Evolutionary conservation across 805 yeast species (phyloP), one percentile per base, ranked within the genome.

Genomic region (Lipomyces spencermartinsiae): DNA sequence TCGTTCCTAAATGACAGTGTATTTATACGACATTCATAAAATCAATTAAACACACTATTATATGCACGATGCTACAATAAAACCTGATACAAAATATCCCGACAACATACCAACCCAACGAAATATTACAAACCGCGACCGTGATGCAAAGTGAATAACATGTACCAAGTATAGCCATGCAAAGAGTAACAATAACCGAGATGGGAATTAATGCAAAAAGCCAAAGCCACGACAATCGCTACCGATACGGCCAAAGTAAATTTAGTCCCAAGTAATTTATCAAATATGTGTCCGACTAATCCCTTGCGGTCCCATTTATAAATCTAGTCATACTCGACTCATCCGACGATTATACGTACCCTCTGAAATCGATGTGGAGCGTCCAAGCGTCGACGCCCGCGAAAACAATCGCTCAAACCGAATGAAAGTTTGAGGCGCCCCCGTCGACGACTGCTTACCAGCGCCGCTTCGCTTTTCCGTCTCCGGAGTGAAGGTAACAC

Each of bases 361-460:
- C 61, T 69, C 72, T 8, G 71, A 68, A 12, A 69, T 69, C 57
- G 72, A 69, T 3, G 72, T 69, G 5, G 72, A 69, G 25, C 72
- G 39, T 16, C 72, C 72, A 4, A 69, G 51, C 56, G 63, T 69
- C 19, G 72, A 67, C 19, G 72, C 72, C 19, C 69, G 51, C 8
- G 71, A 67, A 61, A 69, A 69, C 57, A 69, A 34, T 8, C 72
- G 59, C 29, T 69, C 72, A 54, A 69, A 69, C 14, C 72, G 34
- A 37, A 69, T 69, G 62, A 69, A 67, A 10, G 66, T 54, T 62
- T 69, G 71, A 8, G 64, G 70, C 3, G 66, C 51, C 22, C 65
- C 64, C 4, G 63, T 22, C 25, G 56, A 10, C 16, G 60, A 1
- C 19, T 59, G 9, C 31, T 39, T 46, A 19, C 35, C 53, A 8